A percentile compares a stretch with the other conserved stretches of the same genome.
These are phyloP conservation scores for Luvunga scandens DNA, from an alignment of 345 rosid species.

Conservation along the genomic window DNA sequence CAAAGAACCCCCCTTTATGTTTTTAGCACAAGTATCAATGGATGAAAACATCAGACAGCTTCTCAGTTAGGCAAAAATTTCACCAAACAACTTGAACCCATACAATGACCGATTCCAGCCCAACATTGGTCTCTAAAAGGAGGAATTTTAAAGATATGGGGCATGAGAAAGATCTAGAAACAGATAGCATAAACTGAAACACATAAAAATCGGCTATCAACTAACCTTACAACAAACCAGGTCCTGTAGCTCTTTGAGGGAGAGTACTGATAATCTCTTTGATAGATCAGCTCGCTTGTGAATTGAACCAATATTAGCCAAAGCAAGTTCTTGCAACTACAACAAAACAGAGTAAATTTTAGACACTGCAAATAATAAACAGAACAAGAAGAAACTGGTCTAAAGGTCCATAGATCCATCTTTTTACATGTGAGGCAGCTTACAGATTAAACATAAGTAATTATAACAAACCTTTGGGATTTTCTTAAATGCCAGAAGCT, in stretches of 20 bases:
- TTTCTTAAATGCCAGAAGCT: conserved; percentile 85
- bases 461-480: conserved; percentile 71
- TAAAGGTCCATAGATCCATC: conserved; percentile 1
- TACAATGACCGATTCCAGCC: background rate
- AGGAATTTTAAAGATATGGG: background rate
- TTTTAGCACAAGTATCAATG: background rate
- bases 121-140: background rate
- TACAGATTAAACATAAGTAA: conserved; percentile 12
- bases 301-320: conserved; percentile 80
- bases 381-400: background rate
- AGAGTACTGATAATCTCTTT: conserved; percentile 73
- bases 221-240: conserved; percentile 91
- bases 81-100: background rate
- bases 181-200: conserved; percentile 1
- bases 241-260: conserved; percentile 78
- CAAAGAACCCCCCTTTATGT: background rate
- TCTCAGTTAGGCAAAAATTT: background rate
- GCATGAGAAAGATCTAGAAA: background rate
- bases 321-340: conserved; percentile 82
- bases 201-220: conserved; percentile 7
- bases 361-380: conserved; percentile 18
- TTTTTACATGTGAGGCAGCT: conserved; percentile 5
- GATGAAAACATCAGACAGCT: background rate
- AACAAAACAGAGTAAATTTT: conserved; percentile 19
- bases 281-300: conserved; percentile 89